Base-by-base conservation (phyloP, 2,329 filamentous ascomycete species). In the Lachnellula occidentalis region DNA sequence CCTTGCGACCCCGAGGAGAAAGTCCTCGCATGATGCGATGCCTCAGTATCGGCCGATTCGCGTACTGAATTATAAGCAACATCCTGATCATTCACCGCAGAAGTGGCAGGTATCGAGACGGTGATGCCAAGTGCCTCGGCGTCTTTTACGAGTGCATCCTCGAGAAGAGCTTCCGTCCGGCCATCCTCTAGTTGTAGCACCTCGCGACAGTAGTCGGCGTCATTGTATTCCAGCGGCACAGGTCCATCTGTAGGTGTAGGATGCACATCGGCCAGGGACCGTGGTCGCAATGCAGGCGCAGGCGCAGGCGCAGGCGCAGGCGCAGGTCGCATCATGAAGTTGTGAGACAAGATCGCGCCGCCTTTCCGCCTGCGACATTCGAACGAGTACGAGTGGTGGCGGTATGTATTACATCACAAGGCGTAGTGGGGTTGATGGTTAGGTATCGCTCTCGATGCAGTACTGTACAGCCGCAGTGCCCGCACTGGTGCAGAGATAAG, bases 81-180 rank as follows among this genome's bases (percentile, higher is more conserved):
- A 45, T 62, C 50, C 15, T 58, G 48, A 6, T 53, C 48, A 5
- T 54, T 39, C 22, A 45, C 52, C 15, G 59, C 42, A 24, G 43
- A n/a, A 19, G 58, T 57, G 15, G 54, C 39, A 9, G 61, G 59
- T 39, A 48, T 56, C 34, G 56, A 50, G n/a, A 65, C 56, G 6
- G 59, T 57, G n/a, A 69, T 67, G 2, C 66, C 67, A n/a, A 63
- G 34, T n/a, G 43, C 55, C 49, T 61, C 61, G 12, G 67, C 67
- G 53, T 67, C 59, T 39, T 59, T 45, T 12, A 56, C 54, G 6
- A 69, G 56, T 5, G 19, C 27, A 27, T 66, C 56, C 45, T 69
- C 65, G 37, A 64, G 46, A 14, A 47, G 48, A 7, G 47, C 54
- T 49, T 69, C 67, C 8, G 64, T 67, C 48, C 60, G 55, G 4